A percentile compares a stretch with the other conserved stretches of the same genome.
These are phyloP conservation scores for Ceriops zippeliana DNA, from an alignment of 345 rosid genomes.

Conservation along the genomic window DNA sequence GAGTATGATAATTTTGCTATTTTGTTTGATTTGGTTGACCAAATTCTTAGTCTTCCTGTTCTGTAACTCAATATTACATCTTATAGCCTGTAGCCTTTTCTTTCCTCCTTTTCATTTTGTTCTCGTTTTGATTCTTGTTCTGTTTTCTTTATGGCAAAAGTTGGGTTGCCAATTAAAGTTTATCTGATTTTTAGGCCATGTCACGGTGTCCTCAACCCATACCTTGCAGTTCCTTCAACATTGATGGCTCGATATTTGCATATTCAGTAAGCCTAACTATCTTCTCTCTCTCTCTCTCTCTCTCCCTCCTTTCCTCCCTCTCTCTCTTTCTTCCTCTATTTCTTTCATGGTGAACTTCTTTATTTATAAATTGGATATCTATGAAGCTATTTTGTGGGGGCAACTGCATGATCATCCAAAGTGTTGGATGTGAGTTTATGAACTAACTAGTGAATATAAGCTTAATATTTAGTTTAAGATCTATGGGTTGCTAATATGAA, in stretches of 20 bases:
- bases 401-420: too few species aligned
- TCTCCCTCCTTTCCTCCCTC: not conserved
- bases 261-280: slow-evolving; percentile 55
- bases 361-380: too few species aligned
- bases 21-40: too few species aligned
- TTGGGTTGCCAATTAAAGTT: not conserved
- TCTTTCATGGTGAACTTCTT: not conserved
- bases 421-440: too few species aligned
- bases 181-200: slow-evolving; percentile 66
- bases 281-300: not conserved
- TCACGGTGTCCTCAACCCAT: slow-evolving; percentile 83
- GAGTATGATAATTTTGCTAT: too few species aligned
- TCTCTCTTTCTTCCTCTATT: not conserved
- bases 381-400: too few species aligned
- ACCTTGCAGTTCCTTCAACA: slow-evolving; percentile 87
- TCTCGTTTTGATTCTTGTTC: not conserved
- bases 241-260: slow-evolving; percentile 87
- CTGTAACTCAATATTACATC: too few species aligned
- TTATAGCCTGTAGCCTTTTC: not conserved
- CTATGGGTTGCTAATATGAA: too few species aligned
- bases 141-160: too few species aligned
- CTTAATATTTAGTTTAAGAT: too few species aligned
- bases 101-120: not conserved
- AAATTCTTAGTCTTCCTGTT: too few species aligned
- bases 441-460: too few species aligned